Conservation (phyloP, 2,329 filamentous ascomycete species). For the Fusarium marasasianum region DNA sequence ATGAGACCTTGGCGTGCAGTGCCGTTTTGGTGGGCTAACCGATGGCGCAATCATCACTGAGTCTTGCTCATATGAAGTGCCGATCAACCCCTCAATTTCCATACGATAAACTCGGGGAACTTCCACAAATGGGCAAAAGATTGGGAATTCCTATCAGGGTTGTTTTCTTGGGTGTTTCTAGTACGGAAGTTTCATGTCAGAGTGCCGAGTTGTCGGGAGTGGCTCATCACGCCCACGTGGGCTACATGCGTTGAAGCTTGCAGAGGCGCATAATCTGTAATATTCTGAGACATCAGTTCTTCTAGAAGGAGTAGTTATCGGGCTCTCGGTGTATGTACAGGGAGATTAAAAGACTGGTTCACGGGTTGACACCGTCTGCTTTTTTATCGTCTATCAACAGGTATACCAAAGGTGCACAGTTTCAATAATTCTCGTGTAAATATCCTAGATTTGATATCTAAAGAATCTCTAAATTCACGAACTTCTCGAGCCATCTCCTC, state of each 20-base stretch:
- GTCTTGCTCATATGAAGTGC: slow-evolving; percentile 32
- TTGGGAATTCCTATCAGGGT: background rate
- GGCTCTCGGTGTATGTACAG: no score
- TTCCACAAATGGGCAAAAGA: background rate
- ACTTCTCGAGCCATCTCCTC: fast-evolving
- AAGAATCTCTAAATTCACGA: no score
- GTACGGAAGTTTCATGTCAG: slow-evolving; percentile 2
- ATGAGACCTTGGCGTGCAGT: background rate
- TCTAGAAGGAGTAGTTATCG: background rate
- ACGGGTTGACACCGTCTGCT: background rate
- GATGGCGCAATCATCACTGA: slow-evolving; percentile 34
- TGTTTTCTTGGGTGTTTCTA: background rate
- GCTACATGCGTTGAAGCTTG: no score
- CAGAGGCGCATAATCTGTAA: background rate
- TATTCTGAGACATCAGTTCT: background rate
- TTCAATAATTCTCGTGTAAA: background rate
- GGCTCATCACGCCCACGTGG: background rate
- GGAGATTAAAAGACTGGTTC: no score
- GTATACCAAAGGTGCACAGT: background rate
- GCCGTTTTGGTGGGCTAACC: background rate
- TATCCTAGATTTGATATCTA: background rate
- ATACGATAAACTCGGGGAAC: background rate
- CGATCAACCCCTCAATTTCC: background rate
- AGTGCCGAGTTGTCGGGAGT: background rate
- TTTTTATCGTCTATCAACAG: background rate